A percentile compares a stretch with the other conserved stretches of the same genome.
Evolutionary conservation across 768 basidiomycete species (phyloP).

Genomic region (Serendipita vermifera): DNA sequence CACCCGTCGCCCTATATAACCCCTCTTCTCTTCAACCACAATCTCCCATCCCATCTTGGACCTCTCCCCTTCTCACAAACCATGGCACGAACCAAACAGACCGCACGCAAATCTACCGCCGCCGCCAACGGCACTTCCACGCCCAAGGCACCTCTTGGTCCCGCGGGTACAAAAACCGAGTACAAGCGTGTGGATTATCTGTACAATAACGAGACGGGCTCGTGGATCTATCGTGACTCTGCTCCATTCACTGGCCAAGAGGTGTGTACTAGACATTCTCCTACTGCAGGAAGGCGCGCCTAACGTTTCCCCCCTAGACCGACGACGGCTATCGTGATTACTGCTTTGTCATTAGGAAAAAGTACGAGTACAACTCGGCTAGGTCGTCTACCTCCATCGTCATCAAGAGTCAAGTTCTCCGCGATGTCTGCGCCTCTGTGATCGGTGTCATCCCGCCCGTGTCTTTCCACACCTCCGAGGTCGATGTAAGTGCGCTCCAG

Average conservation of each 20-base stretch:
- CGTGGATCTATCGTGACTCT: conserved; percentile 9
- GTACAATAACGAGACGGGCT: neutral
- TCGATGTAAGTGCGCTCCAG: neutral
- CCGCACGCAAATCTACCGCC: too few relatives aligned
- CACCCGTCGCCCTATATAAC: too few relatives aligned
- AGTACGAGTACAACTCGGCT: conserved; percentile 2
- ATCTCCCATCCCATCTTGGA: too few relatives aligned
- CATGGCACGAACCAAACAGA: too few relatives aligned
- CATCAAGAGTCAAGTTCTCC: neutral
- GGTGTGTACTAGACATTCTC: neutral
- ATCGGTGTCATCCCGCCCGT: neutral
- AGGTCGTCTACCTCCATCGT: neutral
- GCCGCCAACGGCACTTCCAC: too few relatives aligned
- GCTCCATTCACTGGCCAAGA: neutral
- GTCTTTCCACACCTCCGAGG: neutral
- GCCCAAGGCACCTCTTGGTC: too few relatives aligned
- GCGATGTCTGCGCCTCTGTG: neutral
- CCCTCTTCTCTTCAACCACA: too few relatives aligned
- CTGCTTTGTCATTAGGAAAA: conserved; percentile 4
- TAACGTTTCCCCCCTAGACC: neutral
- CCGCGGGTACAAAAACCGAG: neutral
- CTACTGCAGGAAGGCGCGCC: neutral
- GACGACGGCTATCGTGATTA: conserved; percentile 1
- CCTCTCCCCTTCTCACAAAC: too few relatives aligned
- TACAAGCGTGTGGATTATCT: conserved; percentile 10